Evolutionary conservation across 176 grass and related monocot species (phyloP), one percentile per base, ranked within the genome.

Genomic region (Oryza nivara): DNA sequence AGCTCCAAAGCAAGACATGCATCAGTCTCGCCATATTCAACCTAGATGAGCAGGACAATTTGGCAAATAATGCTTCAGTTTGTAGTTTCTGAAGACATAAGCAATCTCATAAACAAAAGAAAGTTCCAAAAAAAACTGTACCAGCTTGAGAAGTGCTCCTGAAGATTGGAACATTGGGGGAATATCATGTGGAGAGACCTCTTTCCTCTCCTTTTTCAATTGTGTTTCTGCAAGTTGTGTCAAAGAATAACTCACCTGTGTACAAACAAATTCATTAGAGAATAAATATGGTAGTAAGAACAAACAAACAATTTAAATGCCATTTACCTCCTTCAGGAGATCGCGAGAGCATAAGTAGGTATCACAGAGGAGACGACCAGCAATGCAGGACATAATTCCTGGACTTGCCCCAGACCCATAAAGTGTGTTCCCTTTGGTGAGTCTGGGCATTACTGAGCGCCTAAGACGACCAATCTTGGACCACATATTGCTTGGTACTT

Each of bases 381-480:
- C 93, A 88, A 99, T 88, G 69, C 96, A 99, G 47, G 93, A 95
- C 91, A 99, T 96, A 77, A 99, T 96, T 89, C 96, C 96, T 73
- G 75, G 93, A 77, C 93, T 99, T 82, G 96, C 93, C 71, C 96
- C 96, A 67, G 93, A 99, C 80, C 96, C 96, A 89, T 96, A 99
- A 73, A 92, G 80, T 52, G 88, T 86, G 76, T 85, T 94, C 84
- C 96, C 90, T 92, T 95, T 93, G 76, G 92, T 96, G 79, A 99
- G 81, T 79, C 92, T 96, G 66, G 96, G 96, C 93, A 99, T 96
- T 48, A 75, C 60, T 73, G 91, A 92, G 26, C 96, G 88, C 80
- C 94, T 91, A 60, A 99, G 91, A 67, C 96, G 88, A 46, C 96
- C 96, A 91, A 99, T 94, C 83, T 96, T 99, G 54, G 96, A 99